A percentile compares a stretch with the other conserved stretches of the same genome.
phyloP scores from a whole-genome alignment of 2,329 filamentous ascomycete species.

The Monosporascus sp. region DNA sequence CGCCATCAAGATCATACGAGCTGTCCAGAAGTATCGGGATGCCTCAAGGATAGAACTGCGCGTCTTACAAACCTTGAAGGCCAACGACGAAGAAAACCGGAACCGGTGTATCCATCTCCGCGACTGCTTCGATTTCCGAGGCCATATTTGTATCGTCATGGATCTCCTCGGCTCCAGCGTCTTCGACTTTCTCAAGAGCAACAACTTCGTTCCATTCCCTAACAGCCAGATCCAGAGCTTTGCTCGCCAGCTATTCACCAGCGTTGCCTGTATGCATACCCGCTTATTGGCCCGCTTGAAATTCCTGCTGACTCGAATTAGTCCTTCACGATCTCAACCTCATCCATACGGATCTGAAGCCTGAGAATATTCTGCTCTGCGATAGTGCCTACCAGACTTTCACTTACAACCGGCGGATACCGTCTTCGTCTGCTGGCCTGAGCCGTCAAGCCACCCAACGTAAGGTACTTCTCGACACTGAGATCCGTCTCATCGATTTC shows the following conservation, averaged over 20 bases:
- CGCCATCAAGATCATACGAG: slow-evolving; percentile 96
- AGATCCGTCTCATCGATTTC: slow-evolving; percentile 68
- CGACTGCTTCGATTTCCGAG: slow-evolving; percentile 95
- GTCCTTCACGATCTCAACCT: slow-evolving; percentile 95
- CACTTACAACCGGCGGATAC: slow-evolving; percentile 65
- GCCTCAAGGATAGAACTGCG: slow-evolving; percentile 91
- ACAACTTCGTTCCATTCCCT: slow-evolving; percentile 92
- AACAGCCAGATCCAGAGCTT: slow-evolving; percentile 98
- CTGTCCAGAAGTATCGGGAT: slow-evolving; percentile 96
- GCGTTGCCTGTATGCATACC: slow-evolving; percentile 81
- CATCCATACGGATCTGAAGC: slow-evolving; percentile 81
- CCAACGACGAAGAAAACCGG: slow-evolving; percentile 85
- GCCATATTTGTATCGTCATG: slow-evolving; percentile 87
- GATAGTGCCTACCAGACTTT: slow-evolving; percentile 64
- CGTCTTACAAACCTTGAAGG: slow-evolving; percentile 84
- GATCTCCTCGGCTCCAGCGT: slow-evolving; percentile 86
- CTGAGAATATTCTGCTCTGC: slow-evolving; percentile 65
- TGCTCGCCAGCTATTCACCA: slow-evolving; percentile 93
- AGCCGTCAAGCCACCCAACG: slow-evolving; percentile 59
- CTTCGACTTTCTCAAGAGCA: slow-evolving; percentile 96
- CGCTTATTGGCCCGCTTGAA: background rate
- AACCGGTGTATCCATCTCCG: slow-evolving; percentile 96
- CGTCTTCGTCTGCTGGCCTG: slow-evolving; percentile 58
- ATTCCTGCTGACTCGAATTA: slow-evolving; percentile 33
- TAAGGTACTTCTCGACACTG: slow-evolving; percentile 61